Percentiles rank a stretch among this genome's conserved stretches.
Evolutionary conservation across 1,139 yeast species (phyloP).

Genomic region (Nakaseomyces delphensis): DNA sequence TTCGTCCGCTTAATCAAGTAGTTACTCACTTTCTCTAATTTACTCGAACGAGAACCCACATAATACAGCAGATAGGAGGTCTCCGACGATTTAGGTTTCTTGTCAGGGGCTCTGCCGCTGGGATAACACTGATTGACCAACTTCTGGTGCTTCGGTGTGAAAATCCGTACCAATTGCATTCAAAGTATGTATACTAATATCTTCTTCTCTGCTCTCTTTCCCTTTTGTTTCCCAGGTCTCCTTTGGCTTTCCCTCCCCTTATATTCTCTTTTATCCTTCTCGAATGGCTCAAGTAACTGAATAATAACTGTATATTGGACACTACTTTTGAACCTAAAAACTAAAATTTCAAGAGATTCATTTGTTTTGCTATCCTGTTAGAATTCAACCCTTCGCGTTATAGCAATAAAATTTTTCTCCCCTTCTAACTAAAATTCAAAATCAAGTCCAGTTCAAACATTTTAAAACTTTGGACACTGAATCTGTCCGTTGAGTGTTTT

Average conservation of each 20-base stretch:
- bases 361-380: too few species aligned
- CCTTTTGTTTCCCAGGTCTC: neutral
- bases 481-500: too few species aligned
- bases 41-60: conserved; percentile 84
- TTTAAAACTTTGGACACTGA: too few species aligned
- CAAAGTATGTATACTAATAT: neutral
- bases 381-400: neutral
- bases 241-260: neutral
- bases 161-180: conserved; percentile 28
- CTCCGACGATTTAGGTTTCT: conserved; percentile 87
- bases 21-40: conserved; percentile 74
- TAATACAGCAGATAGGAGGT: conserved; percentile 79
- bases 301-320: too few species aligned
- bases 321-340: too few species aligned
- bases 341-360: too few species aligned
- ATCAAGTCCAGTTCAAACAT: too few species aligned
- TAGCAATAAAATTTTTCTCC: too few species aligned
- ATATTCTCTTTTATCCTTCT: too few species aligned
- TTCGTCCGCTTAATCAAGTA: conserved; percentile 59
- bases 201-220: neutral
- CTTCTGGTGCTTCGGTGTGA: conserved; percentile 79
- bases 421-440: too few species aligned
- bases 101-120: conserved; percentile 73
- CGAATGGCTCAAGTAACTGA: too few species aligned
- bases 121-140: conserved; percentile 90